Conservation (phyloP, 495 filamentous ascomycete species). For the Hypoxylon intermedium region DNA sequence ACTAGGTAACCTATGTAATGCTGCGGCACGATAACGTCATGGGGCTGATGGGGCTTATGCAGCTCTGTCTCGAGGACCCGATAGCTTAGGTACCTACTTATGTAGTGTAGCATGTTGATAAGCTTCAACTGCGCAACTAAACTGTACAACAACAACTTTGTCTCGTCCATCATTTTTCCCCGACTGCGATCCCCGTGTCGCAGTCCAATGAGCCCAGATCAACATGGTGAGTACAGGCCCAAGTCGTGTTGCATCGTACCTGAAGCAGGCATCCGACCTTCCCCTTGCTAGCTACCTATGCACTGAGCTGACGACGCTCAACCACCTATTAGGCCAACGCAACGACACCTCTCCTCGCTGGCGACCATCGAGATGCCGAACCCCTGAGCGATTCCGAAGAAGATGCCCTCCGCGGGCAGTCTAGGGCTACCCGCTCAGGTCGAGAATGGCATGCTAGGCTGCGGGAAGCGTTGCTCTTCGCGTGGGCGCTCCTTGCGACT, state of each 20-base stretch:
- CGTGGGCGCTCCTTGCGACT: slow-evolving; percentile 90
- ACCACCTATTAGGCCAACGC: slow-evolving; percentile 24
- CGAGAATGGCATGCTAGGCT: slow-evolving; percentile 38
- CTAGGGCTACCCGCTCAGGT: slow-evolving; percentile 26
- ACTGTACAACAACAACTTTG: background rate
- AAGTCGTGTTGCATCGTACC: background rate
- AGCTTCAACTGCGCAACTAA: background rate
- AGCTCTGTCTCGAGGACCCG: slow-evolving; percentile 11
- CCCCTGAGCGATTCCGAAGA: slow-evolving; percentile 26
- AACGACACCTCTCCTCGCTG: slow-evolving; percentile 40
- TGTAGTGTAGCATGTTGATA: too few relatives aligned
- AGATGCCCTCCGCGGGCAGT: slow-evolving; percentile 33
- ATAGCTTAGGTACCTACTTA: background rate
- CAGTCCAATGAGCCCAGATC: slow-evolving; percentile 15
- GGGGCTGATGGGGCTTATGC: slow-evolving; percentile 20
- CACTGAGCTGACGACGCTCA: slow-evolving; percentile 16
- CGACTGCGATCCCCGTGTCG: background rate
- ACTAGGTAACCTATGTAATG: too few relatives aligned
- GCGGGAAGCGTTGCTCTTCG: slow-evolving; percentile 73
- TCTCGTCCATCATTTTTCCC: background rate
- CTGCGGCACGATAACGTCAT: slow-evolving; percentile 21
- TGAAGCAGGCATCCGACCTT: background rate
- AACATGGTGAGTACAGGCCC: slow-evolving; percentile 25
- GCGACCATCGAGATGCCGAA: slow-evolving; percentile 27
- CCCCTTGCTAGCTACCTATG: background rate